phyloP scores from a whole-genome alignment of 1,284 basidiomycete genomes.

The Sporisorium scitamineum region DNA sequence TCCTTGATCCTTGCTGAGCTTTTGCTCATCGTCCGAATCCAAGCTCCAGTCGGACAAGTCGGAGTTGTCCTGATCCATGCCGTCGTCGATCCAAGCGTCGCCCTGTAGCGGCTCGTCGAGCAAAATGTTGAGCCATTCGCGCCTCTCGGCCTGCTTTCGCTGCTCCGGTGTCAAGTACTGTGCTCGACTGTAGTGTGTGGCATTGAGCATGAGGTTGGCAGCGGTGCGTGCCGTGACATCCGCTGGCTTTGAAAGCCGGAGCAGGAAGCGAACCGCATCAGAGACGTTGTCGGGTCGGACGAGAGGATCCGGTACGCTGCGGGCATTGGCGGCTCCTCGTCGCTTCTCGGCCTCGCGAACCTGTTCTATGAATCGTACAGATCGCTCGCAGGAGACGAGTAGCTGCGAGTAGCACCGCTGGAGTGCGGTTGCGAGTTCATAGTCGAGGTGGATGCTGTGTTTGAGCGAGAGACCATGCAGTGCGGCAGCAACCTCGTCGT shows the following conservation, averaged over 20 bases:
- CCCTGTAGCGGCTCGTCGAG: constrained; percentile 41
- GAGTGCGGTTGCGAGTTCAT: constrained; percentile 36
- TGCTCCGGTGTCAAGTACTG: constrained; percentile 44
- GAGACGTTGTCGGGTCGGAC: constrained; percentile 45
- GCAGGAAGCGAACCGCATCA: constrained; percentile 30
- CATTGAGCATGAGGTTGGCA: constrained; percentile 42
- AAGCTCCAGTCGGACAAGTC: constrained; percentile 48
- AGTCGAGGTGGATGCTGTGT: constrained; percentile 45
- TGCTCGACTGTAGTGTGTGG: constrained; percentile 21
- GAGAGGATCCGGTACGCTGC: constrained; percentile 23
- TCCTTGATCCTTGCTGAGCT: constrained; percentile 9
- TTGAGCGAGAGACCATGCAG: constrained; percentile 43
- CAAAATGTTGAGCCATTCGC: constrained; percentile 44
- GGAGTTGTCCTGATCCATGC: constrained; percentile 14
- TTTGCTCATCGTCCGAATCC: constrained; percentile 31
- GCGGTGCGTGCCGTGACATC: constrained; percentile 40
- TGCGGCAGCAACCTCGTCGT: constrained; percentile 24
- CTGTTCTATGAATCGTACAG: constrained; percentile 20
- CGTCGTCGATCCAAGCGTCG: constrained; percentile 22
- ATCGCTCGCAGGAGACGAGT: constrained; percentile 18
- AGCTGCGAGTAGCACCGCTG: constrained; percentile 35
- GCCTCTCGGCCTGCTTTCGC: constrained; percentile 27
- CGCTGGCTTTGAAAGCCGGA: constrained; percentile 36
- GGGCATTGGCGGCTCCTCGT: constrained; percentile 10
- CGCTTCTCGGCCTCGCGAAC: constrained; percentile 22